A percentile compares a stretch with the other conserved stretches of the same genome.
Conservation (phyloP, 163 green algal species). For the Chlorella variabilis region DNA sequence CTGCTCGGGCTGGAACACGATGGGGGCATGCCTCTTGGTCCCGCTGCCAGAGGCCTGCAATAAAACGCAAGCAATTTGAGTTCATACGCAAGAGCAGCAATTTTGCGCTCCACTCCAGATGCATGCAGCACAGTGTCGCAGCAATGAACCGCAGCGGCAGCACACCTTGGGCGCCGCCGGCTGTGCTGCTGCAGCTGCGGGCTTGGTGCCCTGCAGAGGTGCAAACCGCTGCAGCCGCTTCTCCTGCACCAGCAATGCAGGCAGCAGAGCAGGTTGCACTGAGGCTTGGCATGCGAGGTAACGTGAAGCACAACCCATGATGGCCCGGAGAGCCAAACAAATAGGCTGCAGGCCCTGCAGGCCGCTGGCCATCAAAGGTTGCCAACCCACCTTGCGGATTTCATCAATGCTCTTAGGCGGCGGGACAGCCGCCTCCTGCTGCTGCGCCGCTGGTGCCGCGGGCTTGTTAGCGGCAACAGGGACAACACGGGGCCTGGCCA, state of each 20-base stretch:
- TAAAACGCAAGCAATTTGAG: too few relatives aligned
- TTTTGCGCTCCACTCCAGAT: too few relatives aligned
- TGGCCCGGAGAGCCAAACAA: too few relatives aligned
- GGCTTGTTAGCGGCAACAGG: neutral
- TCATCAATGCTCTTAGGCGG: slow-evolving; percentile 44
- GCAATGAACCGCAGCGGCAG: neutral
- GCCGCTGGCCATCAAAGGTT: neutral
- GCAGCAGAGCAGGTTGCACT: too few relatives aligned
- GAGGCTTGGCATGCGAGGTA: too few relatives aligned
- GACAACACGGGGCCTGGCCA: neutral
- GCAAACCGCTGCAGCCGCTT: slow-evolving; percentile 26
- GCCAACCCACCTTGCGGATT: slow-evolving; percentile 26
- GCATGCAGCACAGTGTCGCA: neutral
- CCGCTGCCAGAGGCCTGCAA: slow-evolving; percentile 2
- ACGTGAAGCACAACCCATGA: too few relatives aligned
- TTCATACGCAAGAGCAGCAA: too few relatives aligned
- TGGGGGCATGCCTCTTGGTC: slow-evolving; percentile 7
- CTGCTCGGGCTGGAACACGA: slow-evolving; percentile 10
- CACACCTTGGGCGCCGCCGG: neutral
- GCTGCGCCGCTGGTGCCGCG: neutral
- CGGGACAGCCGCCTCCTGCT: neutral
- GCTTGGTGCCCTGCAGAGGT: neutral
- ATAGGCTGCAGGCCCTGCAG: neutral
- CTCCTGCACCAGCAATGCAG: slow-evolving; percentile 7
- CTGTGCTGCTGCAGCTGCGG: neutral